Evolutionary conservation across 169 alveolate genomes (phyloP), one percentile per base, ranked within the genome.

Genomic region (Plasmodium ovale): DNA sequence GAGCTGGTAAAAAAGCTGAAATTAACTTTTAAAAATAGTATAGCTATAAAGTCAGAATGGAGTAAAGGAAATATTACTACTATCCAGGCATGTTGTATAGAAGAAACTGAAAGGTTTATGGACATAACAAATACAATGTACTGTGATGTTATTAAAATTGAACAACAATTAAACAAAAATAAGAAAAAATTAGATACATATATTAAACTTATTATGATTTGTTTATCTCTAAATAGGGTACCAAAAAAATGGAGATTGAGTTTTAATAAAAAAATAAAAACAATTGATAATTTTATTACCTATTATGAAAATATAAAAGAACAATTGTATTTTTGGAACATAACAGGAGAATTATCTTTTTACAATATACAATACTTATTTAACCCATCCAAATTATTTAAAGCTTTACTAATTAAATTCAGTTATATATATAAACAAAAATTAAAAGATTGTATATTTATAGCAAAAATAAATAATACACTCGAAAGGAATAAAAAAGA

Each of bases 301-400:
- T 79, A 79, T 69, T 79, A 49, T 37, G 84, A 79, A 79, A 79
- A 64, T 6, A 31, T 79, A 14, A 79, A 79, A 53, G 89, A 79
- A 69, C 89, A 79, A 35, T 37, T 79, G 29, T 79, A 79, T 42
- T 79, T 79, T n/a, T 79, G 89, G 89, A 79, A 79, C 44, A 79
- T 79, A 31, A 64, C 89, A 47, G 89, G 89, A 10, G 89, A 79
- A 51, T 53, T 79, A 21, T 39, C 62, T 10, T 79, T 79, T 35
- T 79, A 79, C 65, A 79, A 79, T 59, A 31, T 79, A 49, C 84
- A 79, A 65, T 79, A 67, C 19, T 59, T 79, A 33, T 79, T 79
- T 65, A 29, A 79, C 35, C 89, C 89, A 16, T 51, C 42, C 2
- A 23, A 51, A 47, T 39, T 79, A 49, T 79, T 79, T 79, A 79